phyloP scores from a whole-genome alignment of 257 asterid genomes.

The Capsicum rhomboideum region DNA sequence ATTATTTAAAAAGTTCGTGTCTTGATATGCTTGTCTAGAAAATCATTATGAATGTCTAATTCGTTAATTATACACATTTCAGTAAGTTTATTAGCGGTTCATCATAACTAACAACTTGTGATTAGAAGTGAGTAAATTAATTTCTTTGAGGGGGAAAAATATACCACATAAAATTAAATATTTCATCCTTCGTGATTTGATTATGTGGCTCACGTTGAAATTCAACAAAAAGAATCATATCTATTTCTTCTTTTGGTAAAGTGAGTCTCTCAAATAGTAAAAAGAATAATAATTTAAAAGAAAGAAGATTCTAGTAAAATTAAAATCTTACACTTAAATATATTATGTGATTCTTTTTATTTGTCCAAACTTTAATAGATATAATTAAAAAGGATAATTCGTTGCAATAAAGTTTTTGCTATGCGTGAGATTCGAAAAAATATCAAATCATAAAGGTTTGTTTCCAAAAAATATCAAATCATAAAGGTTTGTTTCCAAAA shows the following conservation, averaged over 20 bases:
- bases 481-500: no score
- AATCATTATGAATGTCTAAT: no score
- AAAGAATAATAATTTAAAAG: no score
- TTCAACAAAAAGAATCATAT: background rate
- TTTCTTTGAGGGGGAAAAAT: background rate
- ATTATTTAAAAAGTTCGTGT: no score
- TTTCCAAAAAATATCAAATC: no score
- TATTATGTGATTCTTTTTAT: background rate
- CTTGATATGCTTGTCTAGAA: no score
- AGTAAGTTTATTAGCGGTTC: no score
- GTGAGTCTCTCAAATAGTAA: background rate
- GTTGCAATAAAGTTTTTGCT: no score
- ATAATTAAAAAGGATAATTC: no score
- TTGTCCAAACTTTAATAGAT: background rate
- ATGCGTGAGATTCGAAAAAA: no score
- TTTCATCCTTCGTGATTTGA: background rate
- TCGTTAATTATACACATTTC: background rate
- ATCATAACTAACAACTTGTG: background rate
- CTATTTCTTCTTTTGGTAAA: background rate
- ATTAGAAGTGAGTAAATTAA: background rate
- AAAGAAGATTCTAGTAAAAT: background rate
- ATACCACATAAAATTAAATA: background rate
- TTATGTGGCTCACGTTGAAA: background rate
- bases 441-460: no score
- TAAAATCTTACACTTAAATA: background rate